Evolutionary conservation across 805 yeast species (phyloP), one percentile per base, ranked within the genome.

Genomic region (Ogataea saltuana): DNA sequence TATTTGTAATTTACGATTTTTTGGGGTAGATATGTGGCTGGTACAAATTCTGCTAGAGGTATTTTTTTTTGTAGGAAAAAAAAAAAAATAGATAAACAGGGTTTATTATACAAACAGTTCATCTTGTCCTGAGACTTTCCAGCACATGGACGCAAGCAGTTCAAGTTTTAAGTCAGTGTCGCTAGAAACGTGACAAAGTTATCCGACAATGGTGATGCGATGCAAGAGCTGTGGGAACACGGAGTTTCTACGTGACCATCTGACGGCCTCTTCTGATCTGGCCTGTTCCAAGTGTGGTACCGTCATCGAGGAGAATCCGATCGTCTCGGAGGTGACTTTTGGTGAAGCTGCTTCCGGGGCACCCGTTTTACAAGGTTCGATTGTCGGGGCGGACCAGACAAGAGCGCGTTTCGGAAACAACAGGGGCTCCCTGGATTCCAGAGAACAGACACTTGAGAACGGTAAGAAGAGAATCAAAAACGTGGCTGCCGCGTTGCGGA

Each of bases 341-440:
- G 93, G 95, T 33, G 99, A 95, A 59, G 76, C 90, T 2, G 75
- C 95, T 15, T 75, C 84, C 19, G 99, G 99, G 54, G 97, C 96
- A 11, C 97, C 99, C 26, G 80, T 86, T 39, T 96, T 93, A 1
- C 96, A 91, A 53, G 99, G 99, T 59, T 80, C 95, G 36, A 90
- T 88, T 72, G 84, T 93, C 26, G 88, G 88, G 33, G 85, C 88
- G 0, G 97, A 88, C 56, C 97, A 90, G 66, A 67, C 81, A 1
- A 77, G 87, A 61, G 93, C 88, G 0, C 69, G 77, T 8, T 78
- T 79, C 51, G 86, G 88, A 33, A 76, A 87, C 30, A 78, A 81
- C 1, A 72, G 83, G 36, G 88, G 84, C 20, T 80, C 95, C 4
- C 67, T 87, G 63, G 97, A 90, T 56, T 82, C 93, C 30, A 74